Evolutionary conservation across 164 flowering plant genomes (phyloP), one percentile per base, ranked within the genome.

Genomic region (Litsea cubeba): DNA sequence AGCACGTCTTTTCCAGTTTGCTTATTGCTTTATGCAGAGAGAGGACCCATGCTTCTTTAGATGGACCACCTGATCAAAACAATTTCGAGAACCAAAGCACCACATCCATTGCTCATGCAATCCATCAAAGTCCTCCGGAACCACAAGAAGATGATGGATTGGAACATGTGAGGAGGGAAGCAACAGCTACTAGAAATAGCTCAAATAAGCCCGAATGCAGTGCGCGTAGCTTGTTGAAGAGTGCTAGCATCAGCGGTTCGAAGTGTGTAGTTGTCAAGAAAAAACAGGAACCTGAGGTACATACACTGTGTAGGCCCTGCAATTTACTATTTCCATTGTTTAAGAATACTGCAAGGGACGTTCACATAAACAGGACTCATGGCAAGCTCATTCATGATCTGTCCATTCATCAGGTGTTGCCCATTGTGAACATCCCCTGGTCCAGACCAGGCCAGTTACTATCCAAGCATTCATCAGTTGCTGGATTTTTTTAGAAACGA

Each of bases 221-320:
- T 71, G 83, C 80, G 2, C 83, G 84, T 24, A 78, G 80, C 83
- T 71, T 89, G 75, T 71, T 83, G 68, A 87, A 85, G 81, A 88
- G 89, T 78, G 84, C 81, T 32, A 87, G 90, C 77, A 88, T 87
- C 75, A 85, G 89, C 71, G 86, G 81, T 78, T 87, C 90, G 23
- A 79, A 79, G 79, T 85, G 89, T 68, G 69, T 85, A 54, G 84
- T 68, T 28, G 84, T 79, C 8, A 74, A 81, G 49, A 68, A 75
- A 49, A 74, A 57, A 65, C 65, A 69, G 68, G 79, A 81, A 50
- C 76, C 75, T 69, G 82, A 81, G 87, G 93, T 82, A 40, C 40
- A 65, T 62, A 25, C 20, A 20, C 14, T 62, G 54, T 24, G 14
- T 54, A 46, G 57, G 10, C 4, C 20, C 5, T 54, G 60, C n/a